These are phyloP conservation scores for Termitomyces sp. DNA, from an alignment of 768 basidiomycete genomes.

Conservation along the genomic window DNA sequence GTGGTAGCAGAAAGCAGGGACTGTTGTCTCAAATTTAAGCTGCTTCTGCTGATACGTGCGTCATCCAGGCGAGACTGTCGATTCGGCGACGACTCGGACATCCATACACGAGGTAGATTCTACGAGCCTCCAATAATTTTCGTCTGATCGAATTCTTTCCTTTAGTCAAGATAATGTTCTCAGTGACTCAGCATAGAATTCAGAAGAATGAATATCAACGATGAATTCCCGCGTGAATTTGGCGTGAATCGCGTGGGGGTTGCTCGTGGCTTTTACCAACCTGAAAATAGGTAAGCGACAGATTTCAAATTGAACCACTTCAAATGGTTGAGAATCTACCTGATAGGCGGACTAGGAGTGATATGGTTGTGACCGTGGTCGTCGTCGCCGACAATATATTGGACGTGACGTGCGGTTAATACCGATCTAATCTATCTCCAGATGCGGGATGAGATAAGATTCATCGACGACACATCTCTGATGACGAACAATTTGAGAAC, in stretches of 20 bases:
- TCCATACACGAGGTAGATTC: slow-evolving; percentile 7
- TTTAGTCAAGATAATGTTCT: too few species aligned
- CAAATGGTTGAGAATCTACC: not conserved
- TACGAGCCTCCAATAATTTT: not conserved
- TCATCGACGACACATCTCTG: too few species aligned
- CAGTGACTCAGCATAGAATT: not conserved
- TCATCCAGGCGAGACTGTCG: slow-evolving; percentile 12
- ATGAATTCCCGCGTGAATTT: not conserved
- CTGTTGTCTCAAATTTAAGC: slow-evolving; percentile 10
- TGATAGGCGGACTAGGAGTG: not conserved
- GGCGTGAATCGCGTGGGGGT: not conserved
- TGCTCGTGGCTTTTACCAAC: not conserved
- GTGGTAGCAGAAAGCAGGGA: slow-evolving; percentile 1
- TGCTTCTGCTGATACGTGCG: slow-evolving; percentile 1
- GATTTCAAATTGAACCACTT: not conserved
- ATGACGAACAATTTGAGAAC: too few species aligned
- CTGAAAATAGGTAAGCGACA: not conserved
- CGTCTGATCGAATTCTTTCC: not conserved
- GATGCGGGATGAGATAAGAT: not conserved
- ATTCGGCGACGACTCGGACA: slow-evolving; percentile 13
- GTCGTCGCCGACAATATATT: not conserved
- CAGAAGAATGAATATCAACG: not conserved
- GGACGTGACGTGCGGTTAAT: not conserved
- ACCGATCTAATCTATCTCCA: not conserved
- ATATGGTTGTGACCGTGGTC: not conserved